Conservation (phyloP, 192 early-diverging fungal genomes). For the Coemansia sp. region DNA sequence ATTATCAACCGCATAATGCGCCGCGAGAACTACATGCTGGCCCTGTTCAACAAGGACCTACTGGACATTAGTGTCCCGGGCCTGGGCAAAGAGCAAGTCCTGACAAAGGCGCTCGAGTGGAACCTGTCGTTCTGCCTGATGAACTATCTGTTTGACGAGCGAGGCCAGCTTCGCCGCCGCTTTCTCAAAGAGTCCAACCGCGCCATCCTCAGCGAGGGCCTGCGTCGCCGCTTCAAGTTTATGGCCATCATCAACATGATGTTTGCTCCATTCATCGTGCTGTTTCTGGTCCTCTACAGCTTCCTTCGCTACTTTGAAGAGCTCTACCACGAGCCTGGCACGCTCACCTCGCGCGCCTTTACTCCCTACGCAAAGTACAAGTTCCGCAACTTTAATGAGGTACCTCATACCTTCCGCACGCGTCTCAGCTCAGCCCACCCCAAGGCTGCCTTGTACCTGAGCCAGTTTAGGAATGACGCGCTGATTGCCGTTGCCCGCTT, state of each 20-base stretch:
- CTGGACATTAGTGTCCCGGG: conserved; percentile 75
- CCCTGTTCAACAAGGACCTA: conserved; percentile 90
- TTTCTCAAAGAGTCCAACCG: conserved; percentile 76
- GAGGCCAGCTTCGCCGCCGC: conserved; percentile 75
- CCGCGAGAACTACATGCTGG: conserved; percentile 95
- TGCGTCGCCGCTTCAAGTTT: conserved; percentile 76
- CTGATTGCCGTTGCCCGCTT: conserved; percentile 79
- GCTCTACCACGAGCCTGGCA: conserved; percentile 74
- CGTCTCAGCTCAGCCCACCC: conserved; percentile 74
- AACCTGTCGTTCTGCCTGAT: conserved; percentile 84
- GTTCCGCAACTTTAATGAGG: conserved; percentile 97
- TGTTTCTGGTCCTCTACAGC: conserved; percentile 75
- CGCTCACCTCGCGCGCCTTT: conserved; percentile 77
- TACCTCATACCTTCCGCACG: conserved; percentile 81
- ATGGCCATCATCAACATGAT: conserved; percentile 86
- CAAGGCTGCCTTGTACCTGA: conserved; percentile 77
- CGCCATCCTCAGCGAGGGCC: conserved; percentile 61
- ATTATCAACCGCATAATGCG: conserved; percentile 96
- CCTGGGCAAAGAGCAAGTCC: conserved; percentile 56
- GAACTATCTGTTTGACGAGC: conserved; percentile 85
- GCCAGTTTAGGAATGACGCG: conserved; percentile 87
- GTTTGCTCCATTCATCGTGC: conserved; percentile 84
- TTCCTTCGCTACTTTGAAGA: conserved; percentile 96
- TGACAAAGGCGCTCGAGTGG: conserved; percentile 92
- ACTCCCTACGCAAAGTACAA: conserved; percentile 87